phyloP scores from a whole-genome alignment of 2,329 filamentous ascomycete genomes.

The Niveomyces coronatus region DNA sequence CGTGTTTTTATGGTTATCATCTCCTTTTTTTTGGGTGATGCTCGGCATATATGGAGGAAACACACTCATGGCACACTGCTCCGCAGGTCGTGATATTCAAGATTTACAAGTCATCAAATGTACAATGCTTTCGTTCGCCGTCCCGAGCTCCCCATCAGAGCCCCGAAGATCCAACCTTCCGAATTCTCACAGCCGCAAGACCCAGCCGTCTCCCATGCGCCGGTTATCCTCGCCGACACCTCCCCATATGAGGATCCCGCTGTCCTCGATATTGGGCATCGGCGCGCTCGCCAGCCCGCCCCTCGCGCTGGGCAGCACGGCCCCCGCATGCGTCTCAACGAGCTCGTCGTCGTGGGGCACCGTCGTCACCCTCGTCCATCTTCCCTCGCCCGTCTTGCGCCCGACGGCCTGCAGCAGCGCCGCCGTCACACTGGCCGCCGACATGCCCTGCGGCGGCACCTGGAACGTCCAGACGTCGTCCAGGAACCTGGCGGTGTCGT shows the following conservation, averaged over 20 bases:
- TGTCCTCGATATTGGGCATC: constrained; percentile 49
- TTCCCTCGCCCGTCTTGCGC: constrained; percentile 44
- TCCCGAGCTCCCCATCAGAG: no score
- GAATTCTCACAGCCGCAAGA: constrained; percentile 37
- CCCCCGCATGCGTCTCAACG: constrained; percentile 34
- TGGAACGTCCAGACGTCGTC: constrained; percentile 56
- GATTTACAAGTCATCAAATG: no score
- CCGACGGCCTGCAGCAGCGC: constrained; percentile 44
- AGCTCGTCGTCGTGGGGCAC: constrained; percentile 42
- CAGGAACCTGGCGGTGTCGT: constrained; percentile 44
- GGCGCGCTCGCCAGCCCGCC: constrained; percentile 48
- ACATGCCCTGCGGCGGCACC: constrained; percentile 44
- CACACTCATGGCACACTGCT: no score
- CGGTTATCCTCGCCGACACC: constrained; percentile 42
- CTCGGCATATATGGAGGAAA: no score
- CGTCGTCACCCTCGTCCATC: constrained; percentile 41
- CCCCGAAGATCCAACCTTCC: no score
- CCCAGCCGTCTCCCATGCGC: constrained; percentile 52
- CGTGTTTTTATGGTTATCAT: no score
- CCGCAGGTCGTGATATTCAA: constrained; percentile 2
- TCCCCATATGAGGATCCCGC: constrained; percentile 50
- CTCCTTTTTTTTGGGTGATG: no score
- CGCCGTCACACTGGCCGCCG: constrained; percentile 43
- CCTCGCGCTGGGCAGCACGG: constrained; percentile 37
- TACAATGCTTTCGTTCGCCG: not conserved